phyloP scores from a whole-genome alignment of 2,329 filamentous ascomycete species.

The Cercospora brassicicola region DNA sequence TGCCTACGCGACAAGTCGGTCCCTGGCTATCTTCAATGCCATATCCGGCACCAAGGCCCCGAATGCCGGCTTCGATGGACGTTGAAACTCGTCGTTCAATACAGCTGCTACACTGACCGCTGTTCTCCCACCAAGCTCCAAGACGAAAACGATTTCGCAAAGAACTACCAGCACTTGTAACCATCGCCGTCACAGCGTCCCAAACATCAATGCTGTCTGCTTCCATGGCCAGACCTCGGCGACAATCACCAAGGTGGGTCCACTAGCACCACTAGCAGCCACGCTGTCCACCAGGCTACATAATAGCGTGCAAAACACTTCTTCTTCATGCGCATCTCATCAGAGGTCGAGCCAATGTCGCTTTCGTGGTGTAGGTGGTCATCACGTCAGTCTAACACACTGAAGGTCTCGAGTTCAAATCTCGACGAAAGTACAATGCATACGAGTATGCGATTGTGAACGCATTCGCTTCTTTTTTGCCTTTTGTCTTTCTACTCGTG shows the following conservation, averaged over 20 bases:
- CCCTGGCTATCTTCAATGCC: background rate
- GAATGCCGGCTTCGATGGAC: background rate
- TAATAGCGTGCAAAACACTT: background rate
- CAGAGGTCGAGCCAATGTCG: background rate
- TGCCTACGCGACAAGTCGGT: background rate
- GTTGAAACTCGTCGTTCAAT: background rate
- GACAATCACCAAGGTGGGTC: background rate
- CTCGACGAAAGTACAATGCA: constrained; percentile 6
- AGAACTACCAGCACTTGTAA: background rate
- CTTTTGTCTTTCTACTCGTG: background rate
- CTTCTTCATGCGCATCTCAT: background rate
- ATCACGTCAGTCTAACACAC: constrained; percentile 49
- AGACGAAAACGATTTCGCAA: background rate
- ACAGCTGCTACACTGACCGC: background rate
- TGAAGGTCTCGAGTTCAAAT: constrained; percentile 12
- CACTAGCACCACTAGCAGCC: background rate
- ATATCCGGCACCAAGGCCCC: background rate
- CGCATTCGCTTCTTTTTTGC: background rate
- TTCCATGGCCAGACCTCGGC: background rate
- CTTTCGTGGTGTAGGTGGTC: constrained; percentile 33
- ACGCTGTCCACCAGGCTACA: background rate
- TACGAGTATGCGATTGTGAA: background rate
- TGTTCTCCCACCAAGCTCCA: background rate
- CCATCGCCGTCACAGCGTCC: background rate
- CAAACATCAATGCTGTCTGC: background rate